phyloP scores from a whole-genome alignment of 176 grass and related monocot species.

The Oryza australiensis region DNA sequence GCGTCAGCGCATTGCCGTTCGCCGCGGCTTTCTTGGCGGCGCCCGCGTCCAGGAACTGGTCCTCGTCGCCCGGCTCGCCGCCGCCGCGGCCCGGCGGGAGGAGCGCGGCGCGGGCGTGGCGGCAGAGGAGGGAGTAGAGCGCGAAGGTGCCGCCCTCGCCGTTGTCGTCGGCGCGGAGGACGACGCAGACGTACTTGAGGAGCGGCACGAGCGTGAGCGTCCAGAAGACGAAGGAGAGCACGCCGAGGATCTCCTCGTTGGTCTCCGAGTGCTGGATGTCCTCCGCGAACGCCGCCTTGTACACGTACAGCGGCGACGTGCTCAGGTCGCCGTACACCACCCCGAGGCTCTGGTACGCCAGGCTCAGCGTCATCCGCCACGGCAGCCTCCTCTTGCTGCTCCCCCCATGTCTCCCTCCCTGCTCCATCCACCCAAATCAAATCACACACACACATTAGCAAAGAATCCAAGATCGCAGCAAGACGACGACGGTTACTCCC shows the following conservation, averaged over 20 bases:
- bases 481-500: slow-evolving; percentile 11
- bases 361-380: slow-evolving; percentile 79
- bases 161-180: slow-evolving; percentile 93
- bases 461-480: slow-evolving; percentile 16
- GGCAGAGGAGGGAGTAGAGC: slow-evolving; percentile 95
- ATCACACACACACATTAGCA: slow-evolving; percentile 5
- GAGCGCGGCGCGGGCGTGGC: slow-evolving; percentile 84
- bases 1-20: slow-evolving; percentile 31
- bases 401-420: neutral
- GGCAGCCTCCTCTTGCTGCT: slow-evolving; percentile 36
- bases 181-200: slow-evolving; percentile 98
- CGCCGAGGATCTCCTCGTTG: slow-evolving; percentile 97
- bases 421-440: neutral
- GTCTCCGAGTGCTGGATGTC: slow-evolving; percentile 98
- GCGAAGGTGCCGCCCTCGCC: slow-evolving; percentile 99
- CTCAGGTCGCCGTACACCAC: slow-evolving; percentile 97
- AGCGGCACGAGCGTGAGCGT: slow-evolving; percentile 92
- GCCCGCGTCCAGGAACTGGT: slow-evolving; percentile 55
- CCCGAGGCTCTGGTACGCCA: slow-evolving; percentile 92
- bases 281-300: slow-evolving; percentile 95
- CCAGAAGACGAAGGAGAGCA: slow-evolving; percentile 99
- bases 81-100: slow-evolving; percentile 53
- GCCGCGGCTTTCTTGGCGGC: slow-evolving; percentile 33
- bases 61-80: slow-evolving; percentile 35
- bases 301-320: slow-evolving; percentile 95